These are phyloP conservation scores for Neotropicomus parvogracilis DNA, from an alignment of 1,284 basidiomycete genomes.

Conservation along the genomic window DNA sequence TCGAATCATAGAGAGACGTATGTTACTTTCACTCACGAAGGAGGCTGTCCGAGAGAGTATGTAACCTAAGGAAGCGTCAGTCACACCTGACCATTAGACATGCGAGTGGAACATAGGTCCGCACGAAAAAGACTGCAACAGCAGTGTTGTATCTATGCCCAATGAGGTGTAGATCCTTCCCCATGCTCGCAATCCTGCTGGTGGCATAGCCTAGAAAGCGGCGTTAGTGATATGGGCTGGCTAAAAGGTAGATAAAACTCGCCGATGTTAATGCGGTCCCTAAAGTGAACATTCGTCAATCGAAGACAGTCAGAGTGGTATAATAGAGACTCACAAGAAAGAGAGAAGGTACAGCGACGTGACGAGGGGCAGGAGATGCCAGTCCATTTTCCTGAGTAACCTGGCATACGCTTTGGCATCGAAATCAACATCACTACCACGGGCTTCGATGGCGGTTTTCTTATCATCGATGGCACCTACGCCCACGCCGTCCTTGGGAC, in stretches of 20 bases:
- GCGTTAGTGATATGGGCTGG: not conserved
- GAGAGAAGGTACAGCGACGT: constrained; percentile 54
- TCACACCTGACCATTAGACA: not conserved
- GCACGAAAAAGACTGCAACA: constrained; percentile 46
- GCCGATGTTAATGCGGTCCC: constrained; percentile 37
- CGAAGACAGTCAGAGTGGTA: not conserved
- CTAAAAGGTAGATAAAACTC: not conserved
- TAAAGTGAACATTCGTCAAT: constrained; percentile 6
- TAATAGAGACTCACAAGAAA: constrained; percentile 40
- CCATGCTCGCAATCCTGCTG: constrained; percentile 44
- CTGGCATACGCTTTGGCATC: constrained; percentile 26
- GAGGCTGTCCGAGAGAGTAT: constrained; percentile 43
- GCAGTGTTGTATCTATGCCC: constrained; percentile 43
- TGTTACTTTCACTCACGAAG: constrained; percentile 36
- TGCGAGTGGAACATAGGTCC: constrained; percentile 9
- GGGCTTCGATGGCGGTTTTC: too few species aligned
- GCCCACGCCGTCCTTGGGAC: too few species aligned
- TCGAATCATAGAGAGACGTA: too few species aligned
- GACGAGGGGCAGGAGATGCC: constrained; percentile 45
- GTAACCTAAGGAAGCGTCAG: constrained; percentile 32
- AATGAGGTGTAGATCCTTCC: constrained; percentile 35
- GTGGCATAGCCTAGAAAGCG: constrained; percentile 25
- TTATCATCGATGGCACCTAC: too few species aligned
- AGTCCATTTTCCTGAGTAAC: constrained; percentile 45
- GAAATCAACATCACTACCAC: too few species aligned